phyloP scores from a whole-genome alignment of 345 rosid species.

The Eutrema heterophyllum region DNA sequence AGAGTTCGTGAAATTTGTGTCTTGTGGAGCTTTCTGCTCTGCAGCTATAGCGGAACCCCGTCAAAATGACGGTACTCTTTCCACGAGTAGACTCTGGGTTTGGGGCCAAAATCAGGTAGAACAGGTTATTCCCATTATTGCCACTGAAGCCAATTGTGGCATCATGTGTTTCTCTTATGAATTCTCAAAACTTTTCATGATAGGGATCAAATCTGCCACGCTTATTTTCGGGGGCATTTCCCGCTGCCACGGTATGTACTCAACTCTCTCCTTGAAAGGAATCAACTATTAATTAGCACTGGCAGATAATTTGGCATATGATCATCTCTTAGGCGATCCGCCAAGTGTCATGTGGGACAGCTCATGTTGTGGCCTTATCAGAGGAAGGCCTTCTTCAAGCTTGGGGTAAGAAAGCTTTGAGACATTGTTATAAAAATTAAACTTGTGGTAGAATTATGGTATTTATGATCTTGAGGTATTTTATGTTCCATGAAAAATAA shows the following conservation, averaged over 20 bases:
- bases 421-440: background rate
- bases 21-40: conserved; percentile 95
- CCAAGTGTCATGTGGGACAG: conserved; percentile 94
- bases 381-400: conserved; percentile 85
- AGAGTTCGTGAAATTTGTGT: conserved; percentile 81
- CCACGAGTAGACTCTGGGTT: conserved; percentile 83
- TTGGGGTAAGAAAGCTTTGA: conserved; percentile 59
- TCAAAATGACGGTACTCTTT: conserved; percentile 65
- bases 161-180: background rate
- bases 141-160: background rate
- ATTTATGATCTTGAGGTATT: conserved; percentile 1
- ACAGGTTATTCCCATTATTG: background rate
- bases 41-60: conserved; percentile 82
- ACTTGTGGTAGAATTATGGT: background rate
- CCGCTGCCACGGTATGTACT: conserved; percentile 52
- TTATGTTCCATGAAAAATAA: conserved; percentile 16
- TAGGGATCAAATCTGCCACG: conserved; percentile 93
- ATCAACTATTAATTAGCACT: background rate
- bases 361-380: conserved; percentile 88
- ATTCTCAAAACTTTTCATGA: conserved; percentile 4
- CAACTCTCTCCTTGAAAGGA: background rate
- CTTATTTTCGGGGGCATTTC: conserved; percentile 80
- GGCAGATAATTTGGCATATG: background rate
- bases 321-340: conserved; percentile 42
- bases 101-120: conserved; percentile 99